Percentiles rank a stretch among this genome's conserved stretches.
phyloP scores from a whole-genome alignment of 2,329 filamentous ascomycete genomes.

The Alternaria sp. region DNA sequence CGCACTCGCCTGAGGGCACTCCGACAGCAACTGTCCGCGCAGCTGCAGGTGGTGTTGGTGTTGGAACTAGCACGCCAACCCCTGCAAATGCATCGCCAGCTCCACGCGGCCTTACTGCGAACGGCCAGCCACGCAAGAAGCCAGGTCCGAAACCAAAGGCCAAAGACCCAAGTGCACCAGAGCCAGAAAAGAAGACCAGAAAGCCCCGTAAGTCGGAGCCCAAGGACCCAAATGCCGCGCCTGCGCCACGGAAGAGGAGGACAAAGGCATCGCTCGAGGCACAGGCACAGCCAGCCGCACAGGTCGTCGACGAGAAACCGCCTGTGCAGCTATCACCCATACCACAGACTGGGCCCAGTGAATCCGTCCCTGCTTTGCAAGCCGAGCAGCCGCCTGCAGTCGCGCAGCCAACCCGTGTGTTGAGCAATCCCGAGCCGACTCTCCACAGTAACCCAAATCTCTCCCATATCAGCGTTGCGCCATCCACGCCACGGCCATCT shows the following conservation, averaged over 20 bases:
- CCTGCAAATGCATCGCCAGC: slow-evolving; percentile 39
- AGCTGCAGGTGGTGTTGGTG: slow-evolving; percentile 39
- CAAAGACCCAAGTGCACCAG: slow-evolving; percentile 44
- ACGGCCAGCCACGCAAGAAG: slow-evolving; percentile 50
- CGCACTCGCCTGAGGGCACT: slow-evolving; percentile 47
- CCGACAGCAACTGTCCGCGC: slow-evolving; percentile 41
- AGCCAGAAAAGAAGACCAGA: slow-evolving; percentile 52
- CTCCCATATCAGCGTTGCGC: slow-evolving; percentile 52
- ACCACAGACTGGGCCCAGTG: slow-evolving; percentile 39
- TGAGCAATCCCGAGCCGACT: slow-evolving; percentile 49
- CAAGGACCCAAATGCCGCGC: slow-evolving; percentile 56
- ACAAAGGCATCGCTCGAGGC: slow-evolving; percentile 48
- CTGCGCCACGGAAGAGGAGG: slow-evolving; percentile 58
- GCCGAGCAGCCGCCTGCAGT: slow-evolving; percentile 36
- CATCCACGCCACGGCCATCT: slow-evolving; percentile 58
- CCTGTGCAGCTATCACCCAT: slow-evolving; percentile 30
- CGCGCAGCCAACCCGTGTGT: slow-evolving; percentile 36
- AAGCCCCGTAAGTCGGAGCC: slow-evolving; percentile 55
- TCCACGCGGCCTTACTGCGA: slow-evolving; percentile 42
- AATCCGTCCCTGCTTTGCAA: slow-evolving; percentile 30
- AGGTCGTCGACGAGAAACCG: slow-evolving; percentile 33
- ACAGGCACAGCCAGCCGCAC: slow-evolving; percentile 36
- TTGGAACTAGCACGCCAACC: slow-evolving; percentile 38
- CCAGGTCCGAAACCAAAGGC: slow-evolving; percentile 52
- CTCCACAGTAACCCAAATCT: slow-evolving; percentile 47